Conservation (phyloP, 495 filamentous ascomycete genomes). For the Terfezia claveryi region DNA sequence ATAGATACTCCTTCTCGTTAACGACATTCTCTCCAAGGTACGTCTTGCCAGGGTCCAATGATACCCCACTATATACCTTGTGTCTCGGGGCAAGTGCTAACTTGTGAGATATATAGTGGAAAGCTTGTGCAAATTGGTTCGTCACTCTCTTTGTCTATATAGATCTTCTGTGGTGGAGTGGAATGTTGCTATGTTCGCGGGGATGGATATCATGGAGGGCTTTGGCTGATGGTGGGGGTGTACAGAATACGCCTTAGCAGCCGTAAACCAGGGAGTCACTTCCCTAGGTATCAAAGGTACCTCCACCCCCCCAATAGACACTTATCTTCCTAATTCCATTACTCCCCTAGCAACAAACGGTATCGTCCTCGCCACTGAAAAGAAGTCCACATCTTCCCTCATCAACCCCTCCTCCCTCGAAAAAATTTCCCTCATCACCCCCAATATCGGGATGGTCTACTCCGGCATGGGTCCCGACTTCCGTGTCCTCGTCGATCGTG, state of each 20-base stretch:
- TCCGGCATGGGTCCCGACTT: slow-evolving; percentile 98
- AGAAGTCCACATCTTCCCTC: slow-evolving; percentile 94
- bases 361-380: slow-evolving; percentile 96
- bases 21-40: slow-evolving; percentile 99
- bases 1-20: slow-evolving; percentile 97
- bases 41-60: slow-evolving; percentile 11
- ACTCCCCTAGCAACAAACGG: slow-evolving; percentile 63
- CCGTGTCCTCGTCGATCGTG: slow-evolving; percentile 88
- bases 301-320: slow-evolving; percentile 1
- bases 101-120: slow-evolving; percentile 33
- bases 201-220: neutral
- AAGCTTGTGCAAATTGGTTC: slow-evolving; percentile 75
- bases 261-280: slow-evolving; percentile 96
- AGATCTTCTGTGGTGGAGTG: too few species aligned
- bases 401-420: slow-evolving; percentile 87
- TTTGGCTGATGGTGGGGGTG: slow-evolving; percentile 2
- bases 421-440: slow-evolving; percentile 93
- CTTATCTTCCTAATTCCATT: neutral
- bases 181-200: too few species aligned
- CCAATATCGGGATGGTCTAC: slow-evolving; percentile 99
- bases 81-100: too few species aligned
- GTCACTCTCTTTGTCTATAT: slow-evolving; percentile 7
- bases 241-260: slow-evolving; percentile 94
- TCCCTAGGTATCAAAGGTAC: slow-evolving; percentile 21
- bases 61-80: too few species aligned